Evolutionary conservation across 2,329 filamentous ascomycete genomes (phyloP).

Genomic region (Pseudocercospora ulei): DNA sequence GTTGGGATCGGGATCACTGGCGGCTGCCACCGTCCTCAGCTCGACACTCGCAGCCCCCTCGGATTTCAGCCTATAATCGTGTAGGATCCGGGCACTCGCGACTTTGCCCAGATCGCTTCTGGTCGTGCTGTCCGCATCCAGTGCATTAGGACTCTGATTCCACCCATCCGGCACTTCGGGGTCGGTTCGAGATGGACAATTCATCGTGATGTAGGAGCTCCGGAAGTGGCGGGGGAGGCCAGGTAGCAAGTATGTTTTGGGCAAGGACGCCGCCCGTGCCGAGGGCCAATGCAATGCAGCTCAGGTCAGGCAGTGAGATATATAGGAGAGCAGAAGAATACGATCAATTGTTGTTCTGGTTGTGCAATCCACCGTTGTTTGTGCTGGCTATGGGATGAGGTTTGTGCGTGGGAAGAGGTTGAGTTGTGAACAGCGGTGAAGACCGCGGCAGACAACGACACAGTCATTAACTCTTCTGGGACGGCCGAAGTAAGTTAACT

Average conservation of each 20-base stretch:
- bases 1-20: constrained; percentile 15
- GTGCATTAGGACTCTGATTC: constrained; percentile 52
- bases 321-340: constrained; percentile 1
- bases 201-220: constrained; percentile 42
- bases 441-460: too few species aligned
- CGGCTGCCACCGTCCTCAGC: constrained; percentile 16
- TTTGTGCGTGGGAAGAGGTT: too few species aligned
- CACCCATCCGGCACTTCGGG: constrained; percentile 45
- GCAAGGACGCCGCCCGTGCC: constrained; percentile 1
- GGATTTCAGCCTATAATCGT: constrained; percentile 37
- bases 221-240: neutral
- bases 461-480: too few species aligned
- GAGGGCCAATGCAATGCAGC: neutral
- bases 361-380: too few species aligned
- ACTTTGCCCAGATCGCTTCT: constrained; percentile 53
- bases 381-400: too few species aligned
- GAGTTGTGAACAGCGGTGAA: too few species aligned
- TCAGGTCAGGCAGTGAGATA: neutral
- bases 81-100: constrained; percentile 48
- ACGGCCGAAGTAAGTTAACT: too few species aligned
- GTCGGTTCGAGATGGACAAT: constrained; percentile 55
- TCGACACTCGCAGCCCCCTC: constrained; percentile 27
- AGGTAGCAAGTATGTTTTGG: neutral
- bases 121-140: constrained; percentile 54
- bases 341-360: too few species aligned